Conservation (phyloP, 768 basidiomycete species). For the Hirschioporus abietinus region DNA sequence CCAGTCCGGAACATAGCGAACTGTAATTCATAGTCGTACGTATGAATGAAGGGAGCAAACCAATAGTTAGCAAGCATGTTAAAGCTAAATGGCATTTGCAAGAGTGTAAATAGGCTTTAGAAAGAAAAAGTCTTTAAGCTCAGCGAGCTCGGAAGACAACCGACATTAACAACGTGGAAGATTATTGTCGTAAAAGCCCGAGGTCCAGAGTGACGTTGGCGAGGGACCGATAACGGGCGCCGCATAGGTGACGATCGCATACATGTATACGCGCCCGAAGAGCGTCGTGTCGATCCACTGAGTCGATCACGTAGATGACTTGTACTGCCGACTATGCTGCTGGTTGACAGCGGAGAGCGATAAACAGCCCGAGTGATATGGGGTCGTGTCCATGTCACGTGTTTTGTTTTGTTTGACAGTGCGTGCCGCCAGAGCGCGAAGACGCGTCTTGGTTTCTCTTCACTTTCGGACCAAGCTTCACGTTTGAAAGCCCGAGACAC, state of each 20-base stretch:
- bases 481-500: neutral
- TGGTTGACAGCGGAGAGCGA: neutral
- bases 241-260: neutral
- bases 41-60: neutral
- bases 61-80: neutral
- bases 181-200: neutral
- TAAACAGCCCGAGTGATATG: neutral
- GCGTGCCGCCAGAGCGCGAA: too few relatives aligned
- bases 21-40: too few relatives aligned
- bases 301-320: neutral
- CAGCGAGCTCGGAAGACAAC: neutral
- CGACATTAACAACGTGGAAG: neutral
- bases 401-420: too few relatives aligned
- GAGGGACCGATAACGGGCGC: neutral
- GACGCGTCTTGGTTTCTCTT: neutral
- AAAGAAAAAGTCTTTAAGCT: neutral
- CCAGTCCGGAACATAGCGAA: constrained; percentile 17
- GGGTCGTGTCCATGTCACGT: neutral
- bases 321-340: neutral
- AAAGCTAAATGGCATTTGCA: neutral
- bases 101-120: neutral
- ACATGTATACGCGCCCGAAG: neutral
- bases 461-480: neutral
- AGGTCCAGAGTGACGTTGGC: neutral
- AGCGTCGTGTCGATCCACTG: neutral